These are phyloP conservation scores for Collybiopsis luxurians DNA, from an alignment of 768 basidiomycete genomes.

Conservation along the genomic window DNA sequence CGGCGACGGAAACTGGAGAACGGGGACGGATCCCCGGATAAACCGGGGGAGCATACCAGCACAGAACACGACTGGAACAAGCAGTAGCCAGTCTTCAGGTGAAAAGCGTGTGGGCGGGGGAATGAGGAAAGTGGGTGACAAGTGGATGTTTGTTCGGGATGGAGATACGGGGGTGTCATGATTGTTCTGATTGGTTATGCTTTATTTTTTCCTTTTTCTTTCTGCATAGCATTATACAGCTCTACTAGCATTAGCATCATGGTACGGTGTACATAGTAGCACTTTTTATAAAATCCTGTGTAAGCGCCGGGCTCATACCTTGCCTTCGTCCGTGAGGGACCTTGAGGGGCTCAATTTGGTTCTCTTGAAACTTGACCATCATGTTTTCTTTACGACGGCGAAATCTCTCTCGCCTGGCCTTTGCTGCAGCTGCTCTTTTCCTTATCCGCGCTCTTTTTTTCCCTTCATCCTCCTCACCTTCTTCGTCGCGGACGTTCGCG, in stretches of 20 bases:
- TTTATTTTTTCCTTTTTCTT: not conserved
- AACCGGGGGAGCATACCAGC: not conserved
- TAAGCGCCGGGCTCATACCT: too few relatives aligned
- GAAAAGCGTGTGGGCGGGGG: not conserved
- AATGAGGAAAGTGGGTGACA: constrained; percentile 5
- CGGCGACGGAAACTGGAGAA: not conserved
- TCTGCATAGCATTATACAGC: not conserved
- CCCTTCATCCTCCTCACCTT: constrained; percentile 23
- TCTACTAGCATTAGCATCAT: not conserved
- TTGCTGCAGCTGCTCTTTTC: constrained; percentile 31
- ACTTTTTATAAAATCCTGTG: too few relatives aligned
- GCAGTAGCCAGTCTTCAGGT: not conserved
- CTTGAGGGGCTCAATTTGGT: too few relatives aligned
- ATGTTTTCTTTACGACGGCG: constrained; percentile 45
- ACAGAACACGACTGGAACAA: not conserved
- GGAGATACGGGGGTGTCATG: not conserved
- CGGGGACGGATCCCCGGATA: not conserved
- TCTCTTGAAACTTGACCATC: constrained; percentile 35
- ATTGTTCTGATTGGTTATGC: not conserved
- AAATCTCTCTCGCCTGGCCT: constrained; percentile 41
- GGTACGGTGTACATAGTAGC: not conserved
- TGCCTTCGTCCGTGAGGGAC: too few relatives aligned
- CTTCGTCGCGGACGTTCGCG: constrained; percentile 19
- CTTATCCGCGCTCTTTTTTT: constrained; percentile 30
- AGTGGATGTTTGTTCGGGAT: constrained; percentile 10